These are phyloP conservation scores for Limnomonas spitsbergensis DNA, from an alignment of 139 green algal species.

Conservation along the genomic window DNA sequence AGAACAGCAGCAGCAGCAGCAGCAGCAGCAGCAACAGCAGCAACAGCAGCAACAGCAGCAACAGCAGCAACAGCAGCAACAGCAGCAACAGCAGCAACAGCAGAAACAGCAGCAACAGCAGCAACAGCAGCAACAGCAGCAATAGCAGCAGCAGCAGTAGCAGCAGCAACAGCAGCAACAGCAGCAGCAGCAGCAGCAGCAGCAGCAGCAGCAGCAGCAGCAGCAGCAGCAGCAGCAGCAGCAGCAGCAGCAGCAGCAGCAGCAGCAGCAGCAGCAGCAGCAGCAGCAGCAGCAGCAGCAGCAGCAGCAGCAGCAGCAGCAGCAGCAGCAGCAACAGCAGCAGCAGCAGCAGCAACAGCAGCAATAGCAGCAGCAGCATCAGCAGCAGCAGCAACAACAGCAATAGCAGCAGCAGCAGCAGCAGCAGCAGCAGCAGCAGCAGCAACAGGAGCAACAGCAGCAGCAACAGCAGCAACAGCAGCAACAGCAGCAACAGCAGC, in stretches of 20 bases:
- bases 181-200: neutral
- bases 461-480: too few species aligned
- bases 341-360: neutral
- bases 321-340: neutral
- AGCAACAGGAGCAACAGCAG: too few species aligned
- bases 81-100: neutral
- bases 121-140: neutral
- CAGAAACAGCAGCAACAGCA: too few species aligned
- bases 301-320: constrained; percentile 3
- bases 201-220: neutral
- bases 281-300: neutral
- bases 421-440: too few species aligned
- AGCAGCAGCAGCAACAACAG: too few species aligned
- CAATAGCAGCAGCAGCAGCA: too few species aligned
- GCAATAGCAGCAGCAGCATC: too few species aligned
- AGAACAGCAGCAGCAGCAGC: too few species aligned
- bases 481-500: too few species aligned
- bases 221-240: constrained; percentile 10
- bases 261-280: neutral
- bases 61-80: neutral
- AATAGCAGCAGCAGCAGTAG: neutral
- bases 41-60: neutral
- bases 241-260: constrained; percentile 17
- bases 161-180: neutral
- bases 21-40: neutral